Percentiles rank a stretch among this genome's conserved stretches.
These are phyloP conservation scores for Alternaria solani DNA, from an alignment of 2,329 filamentous ascomycete species.

Conservation along the genomic window DNA sequence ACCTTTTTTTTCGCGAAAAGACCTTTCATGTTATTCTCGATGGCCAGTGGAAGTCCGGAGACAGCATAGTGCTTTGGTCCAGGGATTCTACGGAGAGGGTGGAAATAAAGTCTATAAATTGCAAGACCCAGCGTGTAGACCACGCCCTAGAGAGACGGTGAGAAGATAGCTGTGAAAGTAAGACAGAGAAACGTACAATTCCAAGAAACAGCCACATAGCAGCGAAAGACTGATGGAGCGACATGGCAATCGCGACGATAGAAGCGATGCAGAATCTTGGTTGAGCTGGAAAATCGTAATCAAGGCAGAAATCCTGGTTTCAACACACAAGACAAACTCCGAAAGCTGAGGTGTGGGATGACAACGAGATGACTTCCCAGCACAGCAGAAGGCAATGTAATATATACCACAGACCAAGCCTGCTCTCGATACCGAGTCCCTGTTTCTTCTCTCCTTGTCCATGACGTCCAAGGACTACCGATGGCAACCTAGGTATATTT, in stretches of 20 bases:
- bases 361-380: too few relatives aligned
- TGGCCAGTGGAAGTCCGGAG: constrained; percentile 5
- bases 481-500: background rate
- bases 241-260: background rate
- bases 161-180: background rate
- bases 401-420: background rate
- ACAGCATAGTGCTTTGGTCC: constrained; percentile 35
- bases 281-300: background rate
- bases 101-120: constrained; percentile 28
- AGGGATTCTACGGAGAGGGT: constrained; percentile 31
- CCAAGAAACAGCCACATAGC: background rate
- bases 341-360: too few relatives aligned
- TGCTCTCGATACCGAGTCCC: too few relatives aligned
- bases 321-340: too few relatives aligned
- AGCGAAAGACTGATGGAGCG: background rate
- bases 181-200: background rate
- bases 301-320: background rate
- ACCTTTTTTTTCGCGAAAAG: constrained; percentile 1
- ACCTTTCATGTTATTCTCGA: background rate
- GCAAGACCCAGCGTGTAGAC: background rate
- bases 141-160: background rate
- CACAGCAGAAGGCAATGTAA: background rate
- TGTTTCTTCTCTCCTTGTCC: background rate
- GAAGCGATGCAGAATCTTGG: too few relatives aligned
- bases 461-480: too few relatives aligned